Conservation (phyloP, 805 yeast species). For the Teunomyces lycoperdinae region DNA sequence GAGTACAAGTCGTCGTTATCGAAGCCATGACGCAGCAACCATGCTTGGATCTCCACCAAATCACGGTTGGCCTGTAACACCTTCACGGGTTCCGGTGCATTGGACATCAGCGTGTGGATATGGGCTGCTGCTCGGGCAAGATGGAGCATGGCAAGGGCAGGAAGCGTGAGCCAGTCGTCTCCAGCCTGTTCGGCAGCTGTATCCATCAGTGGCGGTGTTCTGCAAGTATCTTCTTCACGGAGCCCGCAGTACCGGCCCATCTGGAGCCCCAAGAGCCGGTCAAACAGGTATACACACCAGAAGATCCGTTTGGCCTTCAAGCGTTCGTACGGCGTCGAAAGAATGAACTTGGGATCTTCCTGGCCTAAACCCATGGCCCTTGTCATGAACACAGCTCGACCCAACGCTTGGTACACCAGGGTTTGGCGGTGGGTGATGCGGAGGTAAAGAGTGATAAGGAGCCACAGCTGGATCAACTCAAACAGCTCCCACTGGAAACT, state of each 20-base stretch:
- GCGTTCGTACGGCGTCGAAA: conserved; percentile 37
- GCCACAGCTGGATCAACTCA: conserved; percentile 43
- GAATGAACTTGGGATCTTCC: conserved; percentile 13
- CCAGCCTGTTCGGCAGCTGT: conserved; percentile 24
- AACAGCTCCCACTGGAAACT: conserved; percentile 43
- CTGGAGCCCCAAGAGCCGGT: conserved; percentile 51
- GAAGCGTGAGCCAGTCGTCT: conserved; percentile 50
- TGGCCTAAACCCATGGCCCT: conserved; percentile 36
- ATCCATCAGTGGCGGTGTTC: conserved; percentile 30
- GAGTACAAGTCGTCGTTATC: conserved; percentile 18
- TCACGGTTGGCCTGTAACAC: conserved; percentile 32
- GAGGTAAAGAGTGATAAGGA: conserved; percentile 34
- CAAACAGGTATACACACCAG: conserved; percentile 55
- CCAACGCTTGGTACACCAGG: conserved; percentile 30
- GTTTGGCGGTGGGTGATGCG: conserved; percentile 39
- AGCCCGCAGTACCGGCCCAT: conserved; percentile 45
- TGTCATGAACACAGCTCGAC: conserved; percentile 35
- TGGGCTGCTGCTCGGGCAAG: conserved; percentile 39
- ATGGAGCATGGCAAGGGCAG: conserved; percentile 45
- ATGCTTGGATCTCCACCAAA: conserved; percentile 22
- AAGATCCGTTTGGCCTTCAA: conserved; percentile 51
- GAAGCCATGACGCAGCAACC: conserved; percentile 37
- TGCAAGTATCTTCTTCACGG: conserved; percentile 34
- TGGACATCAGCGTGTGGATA: conserved; percentile 28
- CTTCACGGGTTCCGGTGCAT: conserved; percentile 24